Base-by-base conservation (phyloP, 257 asterid genomes). In the Nicotiana tomentosiformis region DNA sequence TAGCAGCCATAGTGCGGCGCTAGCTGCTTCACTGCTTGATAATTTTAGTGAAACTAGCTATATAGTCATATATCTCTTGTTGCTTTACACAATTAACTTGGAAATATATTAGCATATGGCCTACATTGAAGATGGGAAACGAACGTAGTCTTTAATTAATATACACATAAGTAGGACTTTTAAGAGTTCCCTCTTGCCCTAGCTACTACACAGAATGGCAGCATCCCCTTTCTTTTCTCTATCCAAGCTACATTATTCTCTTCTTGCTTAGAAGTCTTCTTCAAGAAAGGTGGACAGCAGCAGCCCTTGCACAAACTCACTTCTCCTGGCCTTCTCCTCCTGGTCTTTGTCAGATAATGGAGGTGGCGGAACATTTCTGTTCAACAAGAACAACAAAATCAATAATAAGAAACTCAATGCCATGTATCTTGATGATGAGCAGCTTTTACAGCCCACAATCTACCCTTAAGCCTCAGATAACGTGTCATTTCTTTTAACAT, bases 61-160 rank as follows among this genome's bases (percentile, higher is more conserved):
- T 49, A 49, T 1, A 74, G 15, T 46, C 79, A 23, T 46, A 37
- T 69, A 23, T 12, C 43, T 26, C 23, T 17, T 49, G 39, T 74
- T 49, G 80, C 39, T 7, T 51, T 35, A 16, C 61, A 15, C 64
- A 74, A 4, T 26, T 76, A 51, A 49, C 53, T 51, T 76, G 17
- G 46, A 51, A 76, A 51, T 51, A 16, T 51, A 74, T 74, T 49
- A 74, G 62, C 43, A 51, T 74, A 35, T 74, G 12, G 64, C 23
- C 80, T 51, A 74, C 43, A 74, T 26, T 74, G 64, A 26, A 74
- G 80, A 76, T 26, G 43, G 64, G 53, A 51, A 76, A 51, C 80
- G 29, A 49, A 51, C 10, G 26, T 8, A 14, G 80, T 74, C 16
- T 74, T 49, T 49, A 12, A 43, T 74, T 49, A 51, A 51, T 76